Evolutionary conservation across 2,329 filamentous ascomycete genomes (phyloP).

Genomic region (Diplodia seriata): DNA sequence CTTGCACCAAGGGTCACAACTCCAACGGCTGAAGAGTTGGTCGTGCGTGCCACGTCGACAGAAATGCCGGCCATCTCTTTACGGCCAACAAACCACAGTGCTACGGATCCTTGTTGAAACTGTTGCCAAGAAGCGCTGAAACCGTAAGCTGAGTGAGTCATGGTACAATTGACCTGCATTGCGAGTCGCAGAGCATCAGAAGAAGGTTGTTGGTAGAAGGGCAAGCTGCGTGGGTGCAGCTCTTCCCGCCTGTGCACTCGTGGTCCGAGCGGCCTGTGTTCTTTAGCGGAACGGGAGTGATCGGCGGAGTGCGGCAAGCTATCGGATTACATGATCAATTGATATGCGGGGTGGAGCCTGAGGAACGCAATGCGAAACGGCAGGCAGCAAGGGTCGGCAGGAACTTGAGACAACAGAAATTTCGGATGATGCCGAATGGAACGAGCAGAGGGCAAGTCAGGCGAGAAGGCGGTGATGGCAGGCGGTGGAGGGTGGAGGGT

Average conservation of each 20-base stretch:
- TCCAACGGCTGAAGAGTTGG: neutral
- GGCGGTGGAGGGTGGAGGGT: constrained; percentile 14
- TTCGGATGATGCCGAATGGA: constrained; percentile 3
- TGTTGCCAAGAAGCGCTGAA: neutral
- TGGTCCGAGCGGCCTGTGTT: neutral
- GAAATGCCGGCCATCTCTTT: neutral
- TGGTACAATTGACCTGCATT: neutral
- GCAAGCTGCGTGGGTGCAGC: neutral
- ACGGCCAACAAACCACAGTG: too few relatives aligned
- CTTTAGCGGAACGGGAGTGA: neutral
- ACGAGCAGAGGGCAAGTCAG: neutral
- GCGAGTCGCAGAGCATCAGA: neutral
- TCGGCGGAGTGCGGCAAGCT: constrained; percentile 12
- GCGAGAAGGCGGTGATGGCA: constrained; percentile 25
- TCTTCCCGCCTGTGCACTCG: neutral
- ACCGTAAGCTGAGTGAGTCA: neutral
- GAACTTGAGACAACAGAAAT: neutral
- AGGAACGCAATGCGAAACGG: neutral
- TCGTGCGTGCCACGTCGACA: constrained; percentile 4
- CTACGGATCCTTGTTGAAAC: neutral
- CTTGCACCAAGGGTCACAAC: neutral
- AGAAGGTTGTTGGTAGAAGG: neutral
- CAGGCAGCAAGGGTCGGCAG: neutral
- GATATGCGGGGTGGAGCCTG: constrained; percentile 12
- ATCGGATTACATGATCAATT: constrained; percentile 5